phyloP scores from a whole-genome alignment of 2,329 filamentous ascomycete species.

The Dryadomyces quercus-mongolicae region DNA sequence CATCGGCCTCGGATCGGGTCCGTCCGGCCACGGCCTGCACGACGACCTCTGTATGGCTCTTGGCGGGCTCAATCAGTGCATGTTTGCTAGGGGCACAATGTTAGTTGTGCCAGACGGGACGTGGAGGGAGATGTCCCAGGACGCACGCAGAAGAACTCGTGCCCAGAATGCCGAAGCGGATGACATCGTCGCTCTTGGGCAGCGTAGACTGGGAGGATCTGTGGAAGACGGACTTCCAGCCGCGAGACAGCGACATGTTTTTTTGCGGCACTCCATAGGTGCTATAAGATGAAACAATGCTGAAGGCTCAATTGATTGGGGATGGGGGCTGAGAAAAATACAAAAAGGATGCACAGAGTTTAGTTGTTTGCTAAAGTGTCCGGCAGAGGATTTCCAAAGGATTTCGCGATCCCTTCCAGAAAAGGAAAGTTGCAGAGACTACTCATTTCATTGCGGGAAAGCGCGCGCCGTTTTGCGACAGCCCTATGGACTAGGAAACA shows the following conservation, averaged over 20 bases:
- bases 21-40: conserved; percentile 40
- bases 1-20: conserved; percentile 30
- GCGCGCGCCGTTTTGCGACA: too few relatives aligned
- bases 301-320: too few relatives aligned
- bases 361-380: too few relatives aligned
- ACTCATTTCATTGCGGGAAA: too few relatives aligned
- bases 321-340: too few relatives aligned
- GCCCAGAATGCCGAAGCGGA: conserved; percentile 29
- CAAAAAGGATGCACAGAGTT: too few relatives aligned
- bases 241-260: conserved; percentile 2
- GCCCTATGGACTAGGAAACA: too few relatives aligned
- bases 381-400: too few relatives aligned
- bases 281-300: too few relatives aligned
- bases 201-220: conserved; percentile 1
- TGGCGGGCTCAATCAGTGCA: conserved; percentile 36
- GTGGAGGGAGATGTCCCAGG: not conserved
- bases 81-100: conserved; percentile 10
- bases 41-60: conserved; percentile 39
- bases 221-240: conserved; percentile 4
- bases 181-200: conserved; percentile 12
- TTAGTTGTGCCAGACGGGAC: too few relatives aligned
- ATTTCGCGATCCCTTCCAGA: too few relatives aligned
- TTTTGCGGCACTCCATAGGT: not conserved
- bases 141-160: conserved; percentile 26
- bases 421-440: too few relatives aligned